Evolutionary conservation across 495 filamentous ascomycete genomes (phyloP).

Genomic region (Pseudotulostoma volvatum): DNA sequence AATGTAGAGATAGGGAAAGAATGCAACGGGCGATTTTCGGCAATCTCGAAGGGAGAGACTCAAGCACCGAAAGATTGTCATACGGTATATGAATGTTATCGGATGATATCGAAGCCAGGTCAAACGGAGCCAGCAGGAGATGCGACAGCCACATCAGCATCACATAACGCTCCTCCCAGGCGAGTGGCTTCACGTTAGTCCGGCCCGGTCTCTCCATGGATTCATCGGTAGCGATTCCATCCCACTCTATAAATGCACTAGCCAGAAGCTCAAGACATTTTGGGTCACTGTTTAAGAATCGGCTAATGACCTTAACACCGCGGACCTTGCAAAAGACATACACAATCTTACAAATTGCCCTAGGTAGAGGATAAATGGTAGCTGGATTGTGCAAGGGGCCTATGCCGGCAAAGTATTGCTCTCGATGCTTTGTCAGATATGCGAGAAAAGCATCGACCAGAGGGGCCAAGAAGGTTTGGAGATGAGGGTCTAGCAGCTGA

Average conservation of each 20-base stretch:
- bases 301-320: constrained; percentile 77
- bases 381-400: constrained; percentile 11
- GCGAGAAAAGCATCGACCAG: constrained; percentile 60
- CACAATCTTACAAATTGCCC: constrained; percentile 58
- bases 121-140: constrained; percentile 82
- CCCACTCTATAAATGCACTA: constrained; percentile 42
- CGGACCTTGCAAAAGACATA: constrained; percentile 91
- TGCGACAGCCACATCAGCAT: constrained; percentile 88
- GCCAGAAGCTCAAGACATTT: constrained; percentile 66
- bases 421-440: constrained; percentile 33
- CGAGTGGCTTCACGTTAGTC: constrained; percentile 20
- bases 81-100: constrained; percentile 23
- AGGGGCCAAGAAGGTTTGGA: constrained; percentile 53
- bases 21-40: constrained; percentile 58
- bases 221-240: constrained; percentile 10
- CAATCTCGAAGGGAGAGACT: constrained; percentile 22
- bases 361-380: constrained; percentile 38
- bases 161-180: constrained; percentile 81
- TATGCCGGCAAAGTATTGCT: constrained; percentile 20
- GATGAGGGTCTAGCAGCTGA: constrained; percentile 82
- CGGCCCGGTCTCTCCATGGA: constrained; percentile 2
- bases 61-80: constrained; percentile 10
- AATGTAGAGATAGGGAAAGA: constrained; percentile 49
- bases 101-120: constrained; percentile 70
- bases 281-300: constrained; percentile 81